phyloP scores from a whole-genome alignment of 257 asterid genomes.

The Mentha longifolia region DNA sequence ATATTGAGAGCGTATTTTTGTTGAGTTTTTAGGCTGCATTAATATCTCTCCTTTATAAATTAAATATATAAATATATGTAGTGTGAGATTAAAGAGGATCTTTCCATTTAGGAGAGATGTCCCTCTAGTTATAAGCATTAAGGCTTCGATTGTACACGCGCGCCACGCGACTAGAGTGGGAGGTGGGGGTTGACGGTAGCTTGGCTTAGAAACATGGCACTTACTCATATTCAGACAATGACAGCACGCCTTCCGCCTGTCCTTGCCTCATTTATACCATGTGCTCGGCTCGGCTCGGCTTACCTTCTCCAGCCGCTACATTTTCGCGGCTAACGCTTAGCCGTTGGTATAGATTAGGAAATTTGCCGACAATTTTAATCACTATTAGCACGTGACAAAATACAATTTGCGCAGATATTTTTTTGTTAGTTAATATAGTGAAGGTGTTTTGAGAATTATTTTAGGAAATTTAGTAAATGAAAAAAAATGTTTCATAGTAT shows the following conservation, averaged over 20 bases:
- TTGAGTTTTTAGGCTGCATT: background rate
- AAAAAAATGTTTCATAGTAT: too few species aligned
- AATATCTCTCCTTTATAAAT: background rate
- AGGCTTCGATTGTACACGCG: slow-evolving; percentile 28
- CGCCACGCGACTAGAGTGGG: slow-evolving; percentile 33
- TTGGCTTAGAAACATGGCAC: slow-evolving; percentile 48
- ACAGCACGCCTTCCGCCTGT: slow-evolving; percentile 50
- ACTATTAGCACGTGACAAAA: background rate
- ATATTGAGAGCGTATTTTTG: background rate
- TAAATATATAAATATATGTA: background rate
- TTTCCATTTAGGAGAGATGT: slow-evolving; percentile 33
- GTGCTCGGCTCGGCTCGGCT: slow-evolving; percentile 32
- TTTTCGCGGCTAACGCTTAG: slow-evolving; percentile 3
- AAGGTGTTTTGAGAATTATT: too few species aligned
- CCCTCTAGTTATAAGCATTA: background rate
- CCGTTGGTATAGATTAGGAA: slow-evolving; percentile 4
- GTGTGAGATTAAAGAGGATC: slow-evolving; percentile 14
- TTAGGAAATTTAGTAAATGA: too few species aligned
- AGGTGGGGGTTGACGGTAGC: slow-evolving; percentile 30
- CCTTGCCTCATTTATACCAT: slow-evolving; percentile 12
- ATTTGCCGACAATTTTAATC: background rate
- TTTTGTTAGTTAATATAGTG: too few species aligned
- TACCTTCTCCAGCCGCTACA: slow-evolving; percentile 21
- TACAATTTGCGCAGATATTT: too few species aligned
- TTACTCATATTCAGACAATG: slow-evolving; percentile 37